Conservation (phyloP, 2,329 filamentous ascomycete genomes). For the Cladosporium sp. region DNA sequence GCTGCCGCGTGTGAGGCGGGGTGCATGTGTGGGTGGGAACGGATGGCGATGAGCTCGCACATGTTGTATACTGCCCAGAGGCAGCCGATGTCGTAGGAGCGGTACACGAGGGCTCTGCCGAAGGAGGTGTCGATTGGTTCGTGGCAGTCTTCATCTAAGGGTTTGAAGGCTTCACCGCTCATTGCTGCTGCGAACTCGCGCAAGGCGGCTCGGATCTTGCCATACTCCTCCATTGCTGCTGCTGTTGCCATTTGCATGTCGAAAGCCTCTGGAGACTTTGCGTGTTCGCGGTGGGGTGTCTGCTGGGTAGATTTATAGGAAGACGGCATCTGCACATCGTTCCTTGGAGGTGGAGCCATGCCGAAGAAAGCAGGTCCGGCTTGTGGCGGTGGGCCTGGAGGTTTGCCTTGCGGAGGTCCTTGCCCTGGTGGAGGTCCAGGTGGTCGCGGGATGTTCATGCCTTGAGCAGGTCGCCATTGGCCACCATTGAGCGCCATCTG, state of each 20-base stretch:
- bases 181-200: conserved; percentile 61
- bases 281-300: conserved; percentile 15
- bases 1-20: conserved; percentile 85
- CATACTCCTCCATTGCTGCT: conserved; percentile 75
- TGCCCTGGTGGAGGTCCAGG: conserved; percentile 23
- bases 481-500: conserved; percentile 57
- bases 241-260: conserved; percentile 61
- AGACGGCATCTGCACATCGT: conserved; percentile 39
- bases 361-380: conserved; percentile 49
- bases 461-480: conserved; percentile 51
- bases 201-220: conserved; percentile 67
- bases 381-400: conserved; percentile 15
- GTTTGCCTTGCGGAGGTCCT: conserved; percentile 6
- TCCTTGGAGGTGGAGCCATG: conserved; percentile 40
- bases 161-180: conserved; percentile 65
- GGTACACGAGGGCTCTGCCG: conserved; percentile 73
- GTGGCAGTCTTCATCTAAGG: conserved; percentile 64
- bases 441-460: conserved; percentile 40
- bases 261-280: conserved; percentile 17
- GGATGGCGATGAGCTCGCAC: conserved; percentile 73
- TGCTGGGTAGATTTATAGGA: conserved; percentile 31
- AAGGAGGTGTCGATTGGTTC: conserved; percentile 67
- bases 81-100: conserved; percentile 79
- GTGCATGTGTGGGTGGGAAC: conserved; percentile 84
- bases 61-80: conserved; percentile 87